Evolutionary conservation across 345 rosid genomes (phyloP).

Genomic region (Rhizophora apiculata): DNA sequence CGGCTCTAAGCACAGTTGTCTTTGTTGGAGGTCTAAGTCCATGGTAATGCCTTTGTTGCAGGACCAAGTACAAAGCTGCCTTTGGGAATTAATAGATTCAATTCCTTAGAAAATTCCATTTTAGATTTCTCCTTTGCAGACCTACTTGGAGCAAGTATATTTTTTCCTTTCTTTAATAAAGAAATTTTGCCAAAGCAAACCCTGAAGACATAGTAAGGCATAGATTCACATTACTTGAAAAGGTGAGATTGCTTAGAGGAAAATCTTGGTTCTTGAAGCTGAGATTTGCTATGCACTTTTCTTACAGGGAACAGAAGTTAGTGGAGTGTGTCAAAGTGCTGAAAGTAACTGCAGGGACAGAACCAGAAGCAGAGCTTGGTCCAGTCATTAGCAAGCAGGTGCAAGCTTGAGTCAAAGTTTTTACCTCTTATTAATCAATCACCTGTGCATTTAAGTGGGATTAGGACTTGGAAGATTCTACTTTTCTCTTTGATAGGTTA

Average conservation of each 20-base stretch:
- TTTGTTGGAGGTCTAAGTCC: slow-evolving; percentile 51
- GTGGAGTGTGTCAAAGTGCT: slow-evolving; percentile 47
- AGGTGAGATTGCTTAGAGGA: background rate
- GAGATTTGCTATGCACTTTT: slow-evolving; percentile 19
- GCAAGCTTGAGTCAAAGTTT: background rate
- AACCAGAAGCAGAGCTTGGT: slow-evolving; percentile 57
- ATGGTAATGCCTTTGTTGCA: slow-evolving; percentile 35
- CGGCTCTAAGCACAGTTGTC: slow-evolving; percentile 41
- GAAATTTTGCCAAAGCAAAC: no score
- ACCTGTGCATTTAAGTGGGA: no score
- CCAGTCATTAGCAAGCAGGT: slow-evolving; percentile 71
- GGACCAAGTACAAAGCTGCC: no score
- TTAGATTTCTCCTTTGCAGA: no score
- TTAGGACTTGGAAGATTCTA: background rate
- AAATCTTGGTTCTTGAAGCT: background rate
- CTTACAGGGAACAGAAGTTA: slow-evolving; percentile 53
- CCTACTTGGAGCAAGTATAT: no score
- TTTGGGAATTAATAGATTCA: no score
- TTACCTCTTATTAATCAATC: background rate
- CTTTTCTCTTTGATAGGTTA: background rate
- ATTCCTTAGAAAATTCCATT: no score
- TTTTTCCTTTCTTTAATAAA: no score
- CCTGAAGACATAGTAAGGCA: no score
- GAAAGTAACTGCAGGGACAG: slow-evolving; percentile 52
- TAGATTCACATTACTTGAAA: no score